These are phyloP conservation scores for Coccomyxa sp. DNA, from an alignment of 139 green algal genomes.

Conservation along the genomic window DNA sequence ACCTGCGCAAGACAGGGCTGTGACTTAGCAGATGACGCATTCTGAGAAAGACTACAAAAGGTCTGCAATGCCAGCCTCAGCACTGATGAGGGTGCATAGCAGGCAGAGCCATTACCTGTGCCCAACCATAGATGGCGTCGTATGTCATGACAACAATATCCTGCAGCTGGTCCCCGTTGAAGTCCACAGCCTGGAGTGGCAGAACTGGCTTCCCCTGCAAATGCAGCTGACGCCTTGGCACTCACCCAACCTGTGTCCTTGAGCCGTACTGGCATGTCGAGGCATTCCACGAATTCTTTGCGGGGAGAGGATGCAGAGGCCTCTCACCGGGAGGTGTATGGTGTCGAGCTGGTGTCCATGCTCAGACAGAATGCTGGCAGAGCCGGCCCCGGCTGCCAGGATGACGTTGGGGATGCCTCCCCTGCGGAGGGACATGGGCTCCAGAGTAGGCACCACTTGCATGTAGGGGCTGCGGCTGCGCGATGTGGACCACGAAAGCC, in stretches of 20 bases:
- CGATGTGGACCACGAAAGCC: conserved; percentile 4
- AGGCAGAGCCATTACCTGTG: conserved; percentile 28
- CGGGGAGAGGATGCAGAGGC: neutral
- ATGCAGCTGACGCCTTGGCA: neutral
- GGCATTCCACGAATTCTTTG: neutral
- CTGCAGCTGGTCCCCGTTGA: conserved; percentile 82
- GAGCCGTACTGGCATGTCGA: neutral
- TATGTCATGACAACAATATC: conserved; percentile 76
- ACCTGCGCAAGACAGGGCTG: conserved; percentile 39
- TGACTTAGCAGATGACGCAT: neutral
- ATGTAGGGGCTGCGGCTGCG: neutral
- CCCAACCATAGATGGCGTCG: conserved; percentile 72
- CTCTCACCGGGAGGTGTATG: conserved; percentile 62
- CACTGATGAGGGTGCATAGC: neutral
- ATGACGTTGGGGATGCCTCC: conserved; percentile 52
- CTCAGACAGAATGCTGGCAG: conserved; percentile 60
- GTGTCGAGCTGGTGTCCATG: conserved; percentile 56
- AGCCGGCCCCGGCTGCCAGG: conserved; percentile 43
- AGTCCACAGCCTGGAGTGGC: conserved; percentile 73
- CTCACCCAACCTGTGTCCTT: neutral
- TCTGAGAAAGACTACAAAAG: neutral
- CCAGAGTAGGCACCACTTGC: conserved; percentile 60
- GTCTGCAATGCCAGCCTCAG: neutral
- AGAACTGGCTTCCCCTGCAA: conserved; percentile 25
- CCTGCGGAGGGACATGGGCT: conserved; percentile 55